A percentile compares a stretch with the other conserved stretches of the same genome.
Evolutionary conservation across 2,329 filamentous ascomycete genomes (phyloP).

Genomic region (Aciculosporium take): DNA sequence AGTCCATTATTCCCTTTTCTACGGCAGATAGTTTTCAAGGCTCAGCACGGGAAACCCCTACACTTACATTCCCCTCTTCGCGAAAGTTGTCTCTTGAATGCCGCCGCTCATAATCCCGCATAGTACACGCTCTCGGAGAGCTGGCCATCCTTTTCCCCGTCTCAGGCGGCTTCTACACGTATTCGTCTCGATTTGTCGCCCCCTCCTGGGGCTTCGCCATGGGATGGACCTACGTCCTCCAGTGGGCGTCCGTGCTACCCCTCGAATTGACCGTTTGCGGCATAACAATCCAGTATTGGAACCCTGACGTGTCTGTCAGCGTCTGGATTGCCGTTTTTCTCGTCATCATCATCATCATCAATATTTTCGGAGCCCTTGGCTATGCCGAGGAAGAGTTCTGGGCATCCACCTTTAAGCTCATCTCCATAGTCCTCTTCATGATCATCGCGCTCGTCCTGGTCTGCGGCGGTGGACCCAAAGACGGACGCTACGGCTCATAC

Average conservation of each 20-base stretch:
- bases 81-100: too few relatives aligned
- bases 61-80: not conserved
- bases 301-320: conserved; percentile 25
- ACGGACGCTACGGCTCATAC: conserved; percentile 29
- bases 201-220: conserved; percentile 42
- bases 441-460: conserved; percentile 45
- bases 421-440: conserved; percentile 42
- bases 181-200: conserved; percentile 44
- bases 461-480: conserved; percentile 43
- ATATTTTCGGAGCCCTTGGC: conserved; percentile 36
- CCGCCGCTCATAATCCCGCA: not conserved
- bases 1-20: not conserved
- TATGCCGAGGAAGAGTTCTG: conserved; percentile 40
- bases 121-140: conserved; percentile 43
- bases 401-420: conserved; percentile 37
- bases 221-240: conserved; percentile 35
- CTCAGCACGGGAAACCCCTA: too few relatives aligned
- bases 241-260: conserved; percentile 33
- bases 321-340: conserved; percentile 39
- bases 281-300: conserved; percentile 39
- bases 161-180: conserved; percentile 45
- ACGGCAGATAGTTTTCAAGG: too few relatives aligned
- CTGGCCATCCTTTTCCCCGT: conserved; percentile 44
- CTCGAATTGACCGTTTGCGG: conserved; percentile 35
- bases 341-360: conserved; percentile 29